Percentiles rank a stretch among this genome's conserved stretches.
Conservation (phyloP, 2,329 filamentous ascomycete genomes). For the Incumbomyces delicatus region DNA sequence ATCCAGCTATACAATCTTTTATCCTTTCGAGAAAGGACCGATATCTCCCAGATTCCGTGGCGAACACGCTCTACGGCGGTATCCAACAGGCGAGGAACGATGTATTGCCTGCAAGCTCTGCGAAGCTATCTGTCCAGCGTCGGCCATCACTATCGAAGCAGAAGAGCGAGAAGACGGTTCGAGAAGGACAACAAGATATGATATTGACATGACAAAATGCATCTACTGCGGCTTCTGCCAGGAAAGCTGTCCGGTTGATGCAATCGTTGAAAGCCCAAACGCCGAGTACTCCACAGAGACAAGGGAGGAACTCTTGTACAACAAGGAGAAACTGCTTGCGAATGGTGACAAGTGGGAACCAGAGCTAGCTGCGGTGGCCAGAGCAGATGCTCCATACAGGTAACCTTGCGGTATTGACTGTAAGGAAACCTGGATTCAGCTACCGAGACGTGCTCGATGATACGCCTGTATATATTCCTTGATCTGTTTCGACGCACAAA, state of each 20-base stretch:
- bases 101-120: conserved; percentile 99
- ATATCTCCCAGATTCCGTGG: conserved; percentile 97
- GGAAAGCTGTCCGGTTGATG: conserved; percentile 96
- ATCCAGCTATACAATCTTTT: conserved; percentile 88
- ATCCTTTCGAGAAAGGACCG: conserved; percentile 97
- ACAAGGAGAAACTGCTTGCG: conserved; percentile 86
- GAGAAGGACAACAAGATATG: conserved; percentile 90
- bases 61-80: conserved; percentile 91
- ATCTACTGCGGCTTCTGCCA: conserved; percentile 99
- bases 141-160: conserved; percentile 97
- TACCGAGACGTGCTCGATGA: not conserved
- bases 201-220: conserved; percentile 99
- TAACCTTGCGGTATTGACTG: conserved; percentile 35
- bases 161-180: conserved; percentile 96
- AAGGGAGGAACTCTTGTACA: conserved; percentile 91
- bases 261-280: conserved; percentile 70
- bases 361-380: conserved; percentile 81
- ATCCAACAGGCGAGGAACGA: conserved; percentile 94
- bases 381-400: conserved; percentile 87
- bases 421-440: not conserved
- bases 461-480: conserved; percentile 7
- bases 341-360: conserved; percentile 98
- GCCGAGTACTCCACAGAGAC: conserved; percentile 67
- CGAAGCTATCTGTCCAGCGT: conserved; percentile 94
- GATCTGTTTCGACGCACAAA: not conserved